A percentile compares a stretch with the other conserved stretches of the same genome.
Evolutionary conservation across 2,329 filamentous ascomycete species (phyloP).

Genomic region (Phoma sp.): DNA sequence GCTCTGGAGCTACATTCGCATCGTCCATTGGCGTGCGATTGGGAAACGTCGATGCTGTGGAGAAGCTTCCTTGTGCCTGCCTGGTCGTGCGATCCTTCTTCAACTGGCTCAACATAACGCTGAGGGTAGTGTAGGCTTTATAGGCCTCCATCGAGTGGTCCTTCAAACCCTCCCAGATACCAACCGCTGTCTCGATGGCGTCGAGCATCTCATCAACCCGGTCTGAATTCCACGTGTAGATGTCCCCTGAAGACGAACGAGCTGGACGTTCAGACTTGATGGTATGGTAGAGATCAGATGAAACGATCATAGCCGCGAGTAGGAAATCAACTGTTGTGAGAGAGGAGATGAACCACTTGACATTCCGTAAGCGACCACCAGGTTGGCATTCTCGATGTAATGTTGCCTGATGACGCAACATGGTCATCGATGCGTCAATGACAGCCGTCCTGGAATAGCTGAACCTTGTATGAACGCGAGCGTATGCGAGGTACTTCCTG

Average conservation of each 20-base stretch:
- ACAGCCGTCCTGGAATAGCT: slow-evolving; percentile 83
- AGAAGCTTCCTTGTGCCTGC: slow-evolving; percentile 41
- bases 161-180: slow-evolving; percentile 81
- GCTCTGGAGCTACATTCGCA: slow-evolving; percentile 66
- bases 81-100: slow-evolving; percentile 56
- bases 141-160: slow-evolving; percentile 87
- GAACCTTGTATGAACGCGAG: slow-evolving; percentile 77
- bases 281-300: slow-evolving; percentile 80
- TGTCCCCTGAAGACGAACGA: slow-evolving; percentile 45
- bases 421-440: slow-evolving; percentile 84
- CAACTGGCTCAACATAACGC: slow-evolving; percentile 83
- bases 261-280: slow-evolving; percentile 54
- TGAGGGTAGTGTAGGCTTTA: slow-evolving; percentile 83
- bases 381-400: slow-evolving; percentile 77
- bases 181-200: slow-evolving; percentile 73
- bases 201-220: slow-evolving; percentile 75
- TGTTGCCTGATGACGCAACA: slow-evolving; percentile 78
- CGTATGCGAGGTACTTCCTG: slow-evolving; percentile 81
- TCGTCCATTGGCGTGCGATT: slow-evolving; percentile 54
- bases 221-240: slow-evolving; percentile 56
- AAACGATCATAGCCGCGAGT: slow-evolving; percentile 83
- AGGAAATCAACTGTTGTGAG: slow-evolving; percentile 86
- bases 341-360: slow-evolving; percentile 81
- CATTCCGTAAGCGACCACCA: slow-evolving; percentile 73
- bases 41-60: slow-evolving; percentile 39